Evolutionary conservation across 768 basidiomycete species (phyloP), one percentile per base, ranked within the genome.

Genomic region (Baorangia bicolor): DNA sequence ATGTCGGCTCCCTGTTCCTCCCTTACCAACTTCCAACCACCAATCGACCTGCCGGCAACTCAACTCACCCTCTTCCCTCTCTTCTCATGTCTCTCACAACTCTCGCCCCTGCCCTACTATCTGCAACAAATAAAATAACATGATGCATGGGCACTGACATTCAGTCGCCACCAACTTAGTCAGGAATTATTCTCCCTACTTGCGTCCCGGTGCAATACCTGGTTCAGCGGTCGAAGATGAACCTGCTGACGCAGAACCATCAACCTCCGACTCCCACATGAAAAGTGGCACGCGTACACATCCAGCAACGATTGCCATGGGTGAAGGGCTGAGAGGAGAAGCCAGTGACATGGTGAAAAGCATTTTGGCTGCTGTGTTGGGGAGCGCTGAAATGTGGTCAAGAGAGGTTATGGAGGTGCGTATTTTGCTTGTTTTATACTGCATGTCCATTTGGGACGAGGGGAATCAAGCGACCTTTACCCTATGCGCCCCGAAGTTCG

Each of bases 141-240:
- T 59, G 39, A 61, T 56, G 55, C 31, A 51, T 78, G 81, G 78
- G 82, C 81, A 85, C 87, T 90, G 83, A 88, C 77, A 58, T 74
- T 67, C 77, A 94, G 94, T 94, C 82, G 81, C 81, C 73, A 81
- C 78, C 65, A 92, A 93, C 81, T 77, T 95, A 90, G 90, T 92
- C 79, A 81, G 83, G 78, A 94, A 94, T 68, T 94, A 95, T 70
- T 90, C 90, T 41, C 93, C 94, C 16, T 88, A 94, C 74, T 81
- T 96, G 62, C 72, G 83, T 50, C 59, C 69, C 10, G 14, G 58
- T 21, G 56, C 57, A 49, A 30, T 68, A 41, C 62, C 67, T 47
- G 55, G 45, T 51, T 54, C 49, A 41, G 34, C 55, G 25, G 27
- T 13, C 20, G 45, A 9, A 30, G 57, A 53, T 33, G 64, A 59